Base-by-base conservation (phyloP, 2,329 filamentous ascomycete genomes). In the Aspergillus aculeatinus region DNA sequence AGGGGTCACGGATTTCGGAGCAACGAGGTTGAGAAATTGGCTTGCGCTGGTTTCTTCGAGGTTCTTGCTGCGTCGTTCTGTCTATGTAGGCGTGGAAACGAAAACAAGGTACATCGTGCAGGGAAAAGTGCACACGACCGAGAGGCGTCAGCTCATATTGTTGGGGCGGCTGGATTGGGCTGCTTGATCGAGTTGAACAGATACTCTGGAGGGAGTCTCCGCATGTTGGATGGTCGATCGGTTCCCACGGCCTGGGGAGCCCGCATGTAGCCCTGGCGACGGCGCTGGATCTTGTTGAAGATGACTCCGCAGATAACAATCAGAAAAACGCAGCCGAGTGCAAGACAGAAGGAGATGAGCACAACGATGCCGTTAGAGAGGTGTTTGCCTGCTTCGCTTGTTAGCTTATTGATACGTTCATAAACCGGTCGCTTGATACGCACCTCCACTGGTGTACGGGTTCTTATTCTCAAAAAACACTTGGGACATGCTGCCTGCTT, bases 391-490 rank as follows among this genome's bases (percentile, higher is more conserved):
- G 53, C 27, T 44, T 35, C 7, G 6, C n/a, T 14, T 10, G 55
- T 59, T 35, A 60, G 53, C 25, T 57, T 52, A 16, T 35, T 21
- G 35, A 23, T 39, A 19, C 49, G 51, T 58, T 35, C 21, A 62
- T 39, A 0, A 9, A 29, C 2, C 11, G 19, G n/a, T 31, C n/a
- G 35, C 54, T 21, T 23, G 56, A 55, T 33, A 82, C 86, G 80
- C 82, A 90, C 88, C 75, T 67, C 79, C 76, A 60, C 82, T 79
- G 27, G 80, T 83, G 78, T 96, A 95, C 72, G 91, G 90, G 71
- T 90, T 87, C 63, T 88, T 81, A 52, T 91, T 89, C 77, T 96
- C 87, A 11, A 93, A 89, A 74, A 99, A 96, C 63, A 98, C 83
- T 66, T 86, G 87, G 35, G 89, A 87, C 69, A 99, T 85, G 68